Evolutionary conservation across 768 basidiomycete species (phyloP), one percentile per base, ranked within the genome.

Genomic region (Chalciporus piperatus): DNA sequence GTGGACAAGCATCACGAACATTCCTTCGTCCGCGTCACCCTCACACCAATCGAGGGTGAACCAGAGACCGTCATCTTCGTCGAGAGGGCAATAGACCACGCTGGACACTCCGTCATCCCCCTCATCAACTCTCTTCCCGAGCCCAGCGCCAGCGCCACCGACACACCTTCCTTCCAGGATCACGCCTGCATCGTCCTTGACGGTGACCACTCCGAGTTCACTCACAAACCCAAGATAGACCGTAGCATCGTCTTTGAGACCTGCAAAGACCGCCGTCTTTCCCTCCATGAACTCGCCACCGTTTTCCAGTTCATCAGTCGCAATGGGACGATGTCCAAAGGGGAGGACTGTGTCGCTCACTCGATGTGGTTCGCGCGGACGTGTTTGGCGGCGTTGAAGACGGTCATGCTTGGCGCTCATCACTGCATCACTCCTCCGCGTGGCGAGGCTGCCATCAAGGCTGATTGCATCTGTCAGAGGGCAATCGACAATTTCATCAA

Each of bases 121-220:
- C 2, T 58, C 11, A 30, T 23, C 5, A 6, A 30, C 2, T 44
- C 50, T n/a, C 20, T 1, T 1, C 17, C 27, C 4, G 3, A 25
- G 7, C 6, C 30, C 10, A 10, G 4, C 22, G 22, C 30, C 10
- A 10, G 4, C 22, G 22, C 12, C 2, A 6, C 41, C 17, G 23
- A 8, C 11, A 37, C 30, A 13, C 53, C 50, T n/a, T 16, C 23
- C 1, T 13, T 57, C 12, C 40, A 58, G 35, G 56, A 58, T n/a
- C 55, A 58, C 12, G 56, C 56, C 2, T 58, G 55, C 4, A n/a
- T 57, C 23, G 41, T 57, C 35, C 41, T 52, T 6, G 43, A 52
- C 13, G 55, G 47, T 1, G 27, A 40, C 1, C 57, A 55, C 4
- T 37, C 41, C 1, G 45, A 50, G 3, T 32, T 58, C 20, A 28